phyloP scores from a whole-genome alignment of 352 stramenopile species.

The Halophytophthora batemanensis region DNA sequence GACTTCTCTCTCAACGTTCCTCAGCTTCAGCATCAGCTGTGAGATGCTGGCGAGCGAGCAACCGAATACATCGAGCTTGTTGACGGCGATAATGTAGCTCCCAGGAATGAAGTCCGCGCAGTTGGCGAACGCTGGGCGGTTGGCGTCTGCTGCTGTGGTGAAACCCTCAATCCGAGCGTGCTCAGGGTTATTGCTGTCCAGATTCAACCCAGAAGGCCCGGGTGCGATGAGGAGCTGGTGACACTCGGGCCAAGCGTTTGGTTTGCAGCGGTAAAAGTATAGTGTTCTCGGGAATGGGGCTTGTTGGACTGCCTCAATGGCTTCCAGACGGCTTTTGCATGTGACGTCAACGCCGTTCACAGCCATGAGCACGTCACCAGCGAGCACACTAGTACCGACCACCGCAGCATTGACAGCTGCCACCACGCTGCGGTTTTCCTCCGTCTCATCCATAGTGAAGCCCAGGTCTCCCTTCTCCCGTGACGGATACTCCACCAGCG shows the following conservation, averaged over 20 bases:
- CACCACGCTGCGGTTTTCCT: slow-evolving; percentile 38
- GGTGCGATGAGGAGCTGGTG: slow-evolving; percentile 35
- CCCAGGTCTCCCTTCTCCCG: slow-evolving; percentile 5
- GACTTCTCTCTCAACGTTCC: slow-evolving; percentile 33
- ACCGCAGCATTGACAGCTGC: slow-evolving; percentile 12
- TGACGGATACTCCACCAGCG: slow-evolving; percentile 17
- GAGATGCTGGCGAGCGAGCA: slow-evolving; percentile 41
- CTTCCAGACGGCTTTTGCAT: slow-evolving; percentile 23
- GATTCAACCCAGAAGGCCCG: slow-evolving; percentile 45
- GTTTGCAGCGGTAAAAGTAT: slow-evolving; percentile 27
- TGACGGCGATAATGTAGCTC: slow-evolving; percentile 63
- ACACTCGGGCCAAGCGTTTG: slow-evolving; percentile 32
- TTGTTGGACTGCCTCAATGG: slow-evolving; percentile 26
- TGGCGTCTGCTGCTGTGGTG: slow-evolving; percentile 31
- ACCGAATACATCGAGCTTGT: slow-evolving; percentile 52
- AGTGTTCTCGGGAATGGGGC: slow-evolving; percentile 30
- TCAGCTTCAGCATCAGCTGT: slow-evolving; percentile 41
- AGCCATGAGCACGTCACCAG: slow-evolving; percentile 41
- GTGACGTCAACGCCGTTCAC: slow-evolving; percentile 47
- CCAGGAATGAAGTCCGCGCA: slow-evolving; percentile 38
- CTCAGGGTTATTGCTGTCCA: slow-evolving; percentile 30
- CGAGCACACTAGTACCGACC: slow-evolving; percentile 10
- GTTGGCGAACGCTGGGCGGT: slow-evolving; percentile 31
- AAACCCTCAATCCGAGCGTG: slow-evolving; percentile 44
- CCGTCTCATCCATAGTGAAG: slow-evolving; percentile 33